Conservation (phyloP, 257 asterid species). For the Fraxinus pennsylvanica region DNA sequence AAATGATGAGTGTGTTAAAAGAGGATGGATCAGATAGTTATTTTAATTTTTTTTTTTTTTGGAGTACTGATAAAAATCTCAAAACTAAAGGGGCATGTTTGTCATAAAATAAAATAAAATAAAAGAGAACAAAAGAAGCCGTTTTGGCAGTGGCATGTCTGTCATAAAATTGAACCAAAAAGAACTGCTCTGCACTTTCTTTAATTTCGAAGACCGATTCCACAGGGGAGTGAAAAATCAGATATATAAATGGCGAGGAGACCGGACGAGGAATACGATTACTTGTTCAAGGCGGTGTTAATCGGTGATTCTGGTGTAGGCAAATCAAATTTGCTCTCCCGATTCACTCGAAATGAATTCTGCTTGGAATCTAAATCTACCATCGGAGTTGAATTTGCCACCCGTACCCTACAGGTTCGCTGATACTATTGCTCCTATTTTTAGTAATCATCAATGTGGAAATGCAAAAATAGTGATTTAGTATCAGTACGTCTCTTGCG, state of each 20-base stretch:
- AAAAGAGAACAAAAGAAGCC: background rate
- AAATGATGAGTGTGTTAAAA: too few species aligned
- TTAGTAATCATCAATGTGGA: slow-evolving; percentile 6
- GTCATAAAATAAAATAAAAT: background rate
- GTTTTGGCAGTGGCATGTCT: slow-evolving; percentile 19
- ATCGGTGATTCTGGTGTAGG: slow-evolving; percentile 80
- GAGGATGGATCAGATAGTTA: too few species aligned
- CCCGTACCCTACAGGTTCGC: slow-evolving; percentile 71
- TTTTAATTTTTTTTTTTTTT: background rate
- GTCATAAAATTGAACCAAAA: background rate
- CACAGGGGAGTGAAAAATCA: slow-evolving; percentile 1
- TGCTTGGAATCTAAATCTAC: slow-evolving; percentile 73
- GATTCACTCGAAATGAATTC: slow-evolving; percentile 70
- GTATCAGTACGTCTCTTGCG: slow-evolving; percentile 1
- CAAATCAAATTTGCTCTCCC: slow-evolving; percentile 63
- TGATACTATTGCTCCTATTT: background rate
- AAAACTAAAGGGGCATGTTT: background rate
- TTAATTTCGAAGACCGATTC: background rate
- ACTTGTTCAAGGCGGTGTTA: slow-evolving; percentile 64
- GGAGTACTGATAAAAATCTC: background rate
- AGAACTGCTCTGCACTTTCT: background rate
- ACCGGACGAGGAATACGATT: slow-evolving; percentile 73
- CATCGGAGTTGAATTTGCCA: slow-evolving; percentile 76
- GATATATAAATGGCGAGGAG: slow-evolving; percentile 51
- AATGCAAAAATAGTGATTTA: background rate